phyloP scores from a whole-genome alignment of 1,284 basidiomycete genomes.

The Athelia psychrophila region DNA sequence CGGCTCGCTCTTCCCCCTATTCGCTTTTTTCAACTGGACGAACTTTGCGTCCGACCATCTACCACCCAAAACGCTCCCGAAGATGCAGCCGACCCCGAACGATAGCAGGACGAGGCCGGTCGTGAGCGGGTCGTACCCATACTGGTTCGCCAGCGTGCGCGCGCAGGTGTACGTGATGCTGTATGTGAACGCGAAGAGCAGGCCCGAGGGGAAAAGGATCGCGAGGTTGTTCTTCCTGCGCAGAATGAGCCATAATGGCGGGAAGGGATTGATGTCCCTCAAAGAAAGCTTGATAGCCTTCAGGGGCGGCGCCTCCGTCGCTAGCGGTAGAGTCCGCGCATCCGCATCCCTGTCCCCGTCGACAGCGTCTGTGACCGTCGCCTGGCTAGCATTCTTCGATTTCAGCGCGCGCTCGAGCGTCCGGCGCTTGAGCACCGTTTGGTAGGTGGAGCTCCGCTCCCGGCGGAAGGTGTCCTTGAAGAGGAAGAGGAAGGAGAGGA shows the following conservation, averaged over 20 bases:
- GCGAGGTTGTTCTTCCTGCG: slow-evolving; percentile 63
- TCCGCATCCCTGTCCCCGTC: neutral
- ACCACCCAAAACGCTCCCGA: slow-evolving; percentile 75
- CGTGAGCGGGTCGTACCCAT: slow-evolving; percentile 67
- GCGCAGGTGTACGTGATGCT: slow-evolving; percentile 71
- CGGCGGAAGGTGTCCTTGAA: slow-evolving; percentile 83
- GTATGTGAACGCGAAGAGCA: slow-evolving; percentile 76
- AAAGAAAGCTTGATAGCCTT: slow-evolving; percentile 55
- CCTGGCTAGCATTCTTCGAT: neutral
- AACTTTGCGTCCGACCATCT: slow-evolving; percentile 73
- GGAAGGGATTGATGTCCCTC: slow-evolving; percentile 72
- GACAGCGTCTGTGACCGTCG: neutral
- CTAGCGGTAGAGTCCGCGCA: slow-evolving; percentile 10
- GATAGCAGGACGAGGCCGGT: slow-evolving; percentile 77
- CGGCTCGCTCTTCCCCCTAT: slow-evolving; percentile 59
- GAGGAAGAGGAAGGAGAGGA: slow-evolving; percentile 59
- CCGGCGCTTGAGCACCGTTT: slow-evolving; percentile 46
- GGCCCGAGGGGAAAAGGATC: slow-evolving; percentile 66
- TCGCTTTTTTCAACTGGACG: slow-evolving; percentile 48
- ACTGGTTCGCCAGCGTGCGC: slow-evolving; percentile 60
- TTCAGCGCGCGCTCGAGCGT: slow-evolving; percentile 5
- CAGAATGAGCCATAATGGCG: slow-evolving; percentile 57
- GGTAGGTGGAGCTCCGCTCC: slow-evolving; percentile 79
- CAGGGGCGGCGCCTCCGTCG: slow-evolving; percentile 13
- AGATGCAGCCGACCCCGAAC: slow-evolving; percentile 67